Evolutionary conservation across 176 grass and related monocot genomes (phyloP), one percentile per base, ranked within the genome.

Genomic region (Otatea glauca): DNA sequence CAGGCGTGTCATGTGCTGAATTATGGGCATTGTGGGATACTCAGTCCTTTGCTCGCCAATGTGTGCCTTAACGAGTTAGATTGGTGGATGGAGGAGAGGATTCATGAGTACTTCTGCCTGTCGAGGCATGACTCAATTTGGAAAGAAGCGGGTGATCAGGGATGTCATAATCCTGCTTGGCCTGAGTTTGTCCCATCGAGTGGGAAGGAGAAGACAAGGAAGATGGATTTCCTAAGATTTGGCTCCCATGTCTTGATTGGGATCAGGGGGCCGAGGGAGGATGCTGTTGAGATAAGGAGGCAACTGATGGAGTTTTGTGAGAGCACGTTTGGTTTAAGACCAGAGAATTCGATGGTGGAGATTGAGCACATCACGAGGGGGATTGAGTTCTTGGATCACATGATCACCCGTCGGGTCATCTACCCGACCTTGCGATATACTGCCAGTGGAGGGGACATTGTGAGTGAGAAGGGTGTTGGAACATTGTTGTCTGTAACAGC

Each of bases 281-380:
- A 96, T 64, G 91, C 88, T 0, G 89, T 92, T 76, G 80, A 89
- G 68, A 83, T 99, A 86, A 76, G 86, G 76, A 94, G 79, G 58
- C 75, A 88, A n/a, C 53, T 99, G 35, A 92, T 99, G 77, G 90
- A 84, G 37, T 99, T 96, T 60, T 96, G 89, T 44, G 96, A 89
- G 74, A 90, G 55, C 42, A 94, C 68, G 54, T 96, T 94, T 81
- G 91, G 90, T 64, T 87, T 93, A 54, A 99, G 89, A 77, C 81
- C 92, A 65, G 86, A 96, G 58, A 96, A 99, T 69, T 87, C 93
- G 0, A 82, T 87, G 68, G 90, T 96, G 48, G 93, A 99, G 74
- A 94, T 99, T 68, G 96, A 99, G 58, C 96, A 99, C 76, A 99
- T 99, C 62, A 94, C 89, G 8, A 95, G 93, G 42, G 96, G 96